Base-by-base conservation (phyloP, 2,329 filamentous ascomycete species). In the Talaromyces sp. region DNA sequence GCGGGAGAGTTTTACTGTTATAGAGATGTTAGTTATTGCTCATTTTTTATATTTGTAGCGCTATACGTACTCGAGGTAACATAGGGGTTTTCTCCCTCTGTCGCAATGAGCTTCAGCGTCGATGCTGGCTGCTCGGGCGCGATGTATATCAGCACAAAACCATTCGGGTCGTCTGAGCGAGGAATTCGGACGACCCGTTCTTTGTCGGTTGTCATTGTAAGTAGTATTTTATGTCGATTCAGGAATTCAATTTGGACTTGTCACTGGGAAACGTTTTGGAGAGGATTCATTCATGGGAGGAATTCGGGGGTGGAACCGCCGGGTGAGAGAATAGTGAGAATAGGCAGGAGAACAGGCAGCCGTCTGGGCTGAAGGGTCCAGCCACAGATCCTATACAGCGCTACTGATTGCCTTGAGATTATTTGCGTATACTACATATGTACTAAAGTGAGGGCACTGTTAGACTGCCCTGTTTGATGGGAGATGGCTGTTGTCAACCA, bases 51-150 rank as follows among this genome's bases (percentile, higher is more conserved):
- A 64, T 11, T 53, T 32, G 2, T 7, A 28, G 36, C 13, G 17
- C 22, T 22, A 33, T 27, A 63, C 70, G 56, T 70, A 84, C 82
- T 71, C 61, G 75, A 76, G 8, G 75, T 73, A 25, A 78, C 74
- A 70, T 83, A 88, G 13, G 84, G 80, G 59, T 73, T 75, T 64
- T 85, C 81, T 54, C 82, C 82, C 69, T 88, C 85, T 28, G 84
- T 87, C 27, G 81, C 85, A 11, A 82, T 74, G 30, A 88, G 75
- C 59, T 79, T 79, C 42, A 87, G 69, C 67, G 87, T 10, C 87
- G 73, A 3, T 73, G 65, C 63, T 72, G 62, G 59, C 13, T 39
- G 25, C 13, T 69, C 64, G 22, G 64, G 73, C 55, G 73, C 71
- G 61, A 85, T 78, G 65, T 84, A 77, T 33, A 86, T 68, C 17